Evolutionary conservation across 2,329 filamentous ascomycete genomes (phyloP).

Genomic region (Verticillium dahliae): DNA sequence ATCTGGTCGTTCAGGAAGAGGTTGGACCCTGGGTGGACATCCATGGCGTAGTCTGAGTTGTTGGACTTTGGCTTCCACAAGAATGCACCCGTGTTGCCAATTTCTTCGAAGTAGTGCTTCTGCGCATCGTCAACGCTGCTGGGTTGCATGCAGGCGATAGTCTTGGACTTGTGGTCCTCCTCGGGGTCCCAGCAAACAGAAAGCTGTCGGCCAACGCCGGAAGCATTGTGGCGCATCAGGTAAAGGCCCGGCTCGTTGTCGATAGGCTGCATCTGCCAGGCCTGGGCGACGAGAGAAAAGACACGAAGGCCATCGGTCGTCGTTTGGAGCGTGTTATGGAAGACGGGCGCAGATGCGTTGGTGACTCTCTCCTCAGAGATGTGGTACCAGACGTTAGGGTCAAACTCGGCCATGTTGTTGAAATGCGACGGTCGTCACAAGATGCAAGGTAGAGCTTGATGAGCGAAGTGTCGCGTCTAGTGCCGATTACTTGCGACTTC

Average conservation of each 20-base stretch:
- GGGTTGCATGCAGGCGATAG: constrained; percentile 20
- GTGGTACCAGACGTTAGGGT: constrained; percentile 28
- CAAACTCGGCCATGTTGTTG: constrained; percentile 16
- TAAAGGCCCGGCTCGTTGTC: constrained; percentile 20
- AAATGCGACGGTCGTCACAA: constrained; percentile 1
- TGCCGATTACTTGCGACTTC: not conserved
- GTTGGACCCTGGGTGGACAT: constrained; percentile 22
- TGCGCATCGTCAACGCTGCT: constrained; percentile 19
- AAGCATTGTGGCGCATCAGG: constrained; percentile 19
- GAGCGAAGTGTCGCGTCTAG: not conserved
- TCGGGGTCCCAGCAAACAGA: constrained; percentile 17
- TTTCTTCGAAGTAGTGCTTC: constrained; percentile 24
- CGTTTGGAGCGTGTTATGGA: constrained; percentile 14
- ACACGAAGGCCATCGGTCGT: constrained; percentile 15
- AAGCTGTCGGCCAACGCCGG: constrained; percentile 21
- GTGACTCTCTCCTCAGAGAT: constrained; percentile 28
- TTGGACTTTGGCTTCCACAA: constrained; percentile 14
- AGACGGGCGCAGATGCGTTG: constrained; percentile 11
- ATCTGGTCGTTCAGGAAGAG: constrained; percentile 22
- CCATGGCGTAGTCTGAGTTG: constrained; percentile 22
- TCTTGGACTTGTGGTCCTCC: constrained; percentile 18
- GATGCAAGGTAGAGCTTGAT: not conserved
- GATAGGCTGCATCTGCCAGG: constrained; percentile 23
- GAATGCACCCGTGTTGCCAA: constrained; percentile 22
- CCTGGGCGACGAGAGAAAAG: constrained; percentile 8